phyloP scores from a whole-genome alignment of 805 yeast genomes.

The Pichia ethanolica region DNA sequence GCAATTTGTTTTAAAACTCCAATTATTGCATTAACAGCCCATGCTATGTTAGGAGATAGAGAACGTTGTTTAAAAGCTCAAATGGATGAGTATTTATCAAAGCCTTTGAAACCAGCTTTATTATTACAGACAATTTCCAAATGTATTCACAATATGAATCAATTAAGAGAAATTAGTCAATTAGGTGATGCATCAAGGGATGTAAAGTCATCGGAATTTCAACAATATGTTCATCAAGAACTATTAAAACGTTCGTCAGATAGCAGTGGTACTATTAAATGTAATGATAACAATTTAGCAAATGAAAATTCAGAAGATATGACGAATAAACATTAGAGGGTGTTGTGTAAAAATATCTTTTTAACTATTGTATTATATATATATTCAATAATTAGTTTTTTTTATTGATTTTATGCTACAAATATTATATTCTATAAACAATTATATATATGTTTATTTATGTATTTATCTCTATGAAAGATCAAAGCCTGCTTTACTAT shows the following conservation, averaged over 20 bases:
- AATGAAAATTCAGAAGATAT: too few species aligned
- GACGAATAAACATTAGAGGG: too few species aligned
- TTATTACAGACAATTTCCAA: constrained; percentile 79
- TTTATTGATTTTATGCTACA: too few species aligned
- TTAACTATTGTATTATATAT: neutral
- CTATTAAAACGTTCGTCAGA: neutral
- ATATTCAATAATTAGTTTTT: too few species aligned
- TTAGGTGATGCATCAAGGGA: constrained; percentile 4
- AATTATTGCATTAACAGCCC: constrained; percentile 85
- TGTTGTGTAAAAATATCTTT: too few species aligned
- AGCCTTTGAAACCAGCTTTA: constrained; percentile 78
- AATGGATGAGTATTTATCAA: constrained; percentile 87
- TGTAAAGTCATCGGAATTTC: constrained; percentile 1
- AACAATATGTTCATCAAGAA: constrained; percentile 8
- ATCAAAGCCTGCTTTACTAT: constrained; percentile 82
- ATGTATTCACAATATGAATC: constrained; percentile 66
- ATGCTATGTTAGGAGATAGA: constrained; percentile 90
- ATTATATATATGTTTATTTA: neutral
- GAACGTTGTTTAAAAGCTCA: constrained; percentile 82
- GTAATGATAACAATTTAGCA: too few species aligned
- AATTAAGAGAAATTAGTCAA: constrained; percentile 40
- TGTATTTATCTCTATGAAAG: constrained; percentile 36
- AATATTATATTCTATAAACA: too few species aligned
- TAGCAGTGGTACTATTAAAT: neutral
- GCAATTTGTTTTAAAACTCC: constrained; percentile 66